These are phyloP conservation scores for Phascolomyces articulosus DNA, from an alignment of 371 early-diverging fungal species.

Conservation along the genomic window DNA sequence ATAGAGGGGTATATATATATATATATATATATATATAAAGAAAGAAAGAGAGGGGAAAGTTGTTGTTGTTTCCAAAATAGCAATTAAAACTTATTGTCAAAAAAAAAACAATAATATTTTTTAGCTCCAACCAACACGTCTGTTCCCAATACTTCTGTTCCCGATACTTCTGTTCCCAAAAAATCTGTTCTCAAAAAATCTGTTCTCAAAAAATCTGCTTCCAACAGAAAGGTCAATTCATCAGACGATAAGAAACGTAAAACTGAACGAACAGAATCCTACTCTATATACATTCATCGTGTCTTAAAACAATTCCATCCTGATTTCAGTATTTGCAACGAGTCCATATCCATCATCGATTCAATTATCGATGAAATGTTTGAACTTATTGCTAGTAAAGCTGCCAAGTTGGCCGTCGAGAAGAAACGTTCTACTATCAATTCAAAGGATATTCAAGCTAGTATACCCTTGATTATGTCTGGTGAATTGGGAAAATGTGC, in stretches of 20 bases:
- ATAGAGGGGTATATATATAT: no score
- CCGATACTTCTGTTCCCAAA: no score
- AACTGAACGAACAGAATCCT: slow-evolving; percentile 78
- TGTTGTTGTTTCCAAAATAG: no score
- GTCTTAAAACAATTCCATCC: slow-evolving; percentile 93
- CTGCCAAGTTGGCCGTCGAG: slow-evolving; percentile 89
- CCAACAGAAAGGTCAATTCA: no score
- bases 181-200: no score
- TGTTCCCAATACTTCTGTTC: no score
- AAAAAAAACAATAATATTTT: no score
- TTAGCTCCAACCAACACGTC: no score
- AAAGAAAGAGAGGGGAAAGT: no score
- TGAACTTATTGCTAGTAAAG: slow-evolving; percentile 86
- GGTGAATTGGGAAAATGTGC: slow-evolving; percentile 98
- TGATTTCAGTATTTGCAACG: slow-evolving; percentile 97
- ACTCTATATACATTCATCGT: slow-evolving; percentile 92
- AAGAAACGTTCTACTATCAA: slow-evolving; percentile 95
- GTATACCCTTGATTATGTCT: slow-evolving; percentile 91
- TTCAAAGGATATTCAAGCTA: slow-evolving; percentile 94
- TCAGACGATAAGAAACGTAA: slow-evolving; percentile 59
- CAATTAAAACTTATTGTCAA: no score
- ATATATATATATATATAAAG: no score
- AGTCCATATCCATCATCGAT: slow-evolving; percentile 98
- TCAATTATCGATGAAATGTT: slow-evolving; percentile 98
- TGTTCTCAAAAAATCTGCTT: no score